Percentiles rank a stretch among this genome's conserved stretches.
These are phyloP conservation scores for Chalaropsis ovoidea DNA, from an alignment of 2,329 filamentous ascomycete genomes.

Conservation along the genomic window DNA sequence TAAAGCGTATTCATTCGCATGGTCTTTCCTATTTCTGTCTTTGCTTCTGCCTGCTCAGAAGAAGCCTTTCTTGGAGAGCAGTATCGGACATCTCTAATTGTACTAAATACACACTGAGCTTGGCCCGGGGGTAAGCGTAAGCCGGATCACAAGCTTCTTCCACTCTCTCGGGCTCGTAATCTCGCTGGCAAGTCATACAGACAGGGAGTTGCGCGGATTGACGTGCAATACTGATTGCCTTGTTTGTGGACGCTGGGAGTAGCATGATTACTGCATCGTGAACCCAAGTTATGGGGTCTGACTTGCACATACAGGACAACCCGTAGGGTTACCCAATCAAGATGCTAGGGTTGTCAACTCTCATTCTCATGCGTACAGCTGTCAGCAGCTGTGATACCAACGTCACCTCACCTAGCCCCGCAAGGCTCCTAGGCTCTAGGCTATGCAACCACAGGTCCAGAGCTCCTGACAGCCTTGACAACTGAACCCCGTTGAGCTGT, in stretches of 20 bases:
- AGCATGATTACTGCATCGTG: too few species aligned
- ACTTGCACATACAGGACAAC: neutral
- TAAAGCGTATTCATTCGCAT: neutral
- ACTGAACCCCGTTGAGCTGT: neutral
- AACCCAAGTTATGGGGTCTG: neutral
- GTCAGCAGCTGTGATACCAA: neutral
- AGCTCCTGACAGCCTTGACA: slow-evolving; percentile 12
- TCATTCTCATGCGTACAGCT: neutral
- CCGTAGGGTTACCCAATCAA: neutral
- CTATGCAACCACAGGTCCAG: slow-evolving; percentile 7
- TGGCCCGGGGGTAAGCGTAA: neutral
- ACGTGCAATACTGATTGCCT: neutral
- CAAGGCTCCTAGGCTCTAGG: slow-evolving; percentile 19
- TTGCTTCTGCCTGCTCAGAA: neutral
- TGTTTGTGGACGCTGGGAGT: too few species aligned
- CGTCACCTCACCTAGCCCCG: slow-evolving; percentile 19
- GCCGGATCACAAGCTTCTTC: neutral
- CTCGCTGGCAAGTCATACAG: neutral
- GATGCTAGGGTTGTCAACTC: neutral
- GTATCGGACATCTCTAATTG: neutral
- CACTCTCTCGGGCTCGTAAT: neutral
- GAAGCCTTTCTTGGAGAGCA: neutral
- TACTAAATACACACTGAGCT: neutral
- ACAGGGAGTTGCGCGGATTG: neutral
- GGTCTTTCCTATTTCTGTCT: neutral